These are phyloP conservation scores for Populus hybrid DNA, from an alignment of 441 rosid species.

Conservation along the genomic window DNA sequence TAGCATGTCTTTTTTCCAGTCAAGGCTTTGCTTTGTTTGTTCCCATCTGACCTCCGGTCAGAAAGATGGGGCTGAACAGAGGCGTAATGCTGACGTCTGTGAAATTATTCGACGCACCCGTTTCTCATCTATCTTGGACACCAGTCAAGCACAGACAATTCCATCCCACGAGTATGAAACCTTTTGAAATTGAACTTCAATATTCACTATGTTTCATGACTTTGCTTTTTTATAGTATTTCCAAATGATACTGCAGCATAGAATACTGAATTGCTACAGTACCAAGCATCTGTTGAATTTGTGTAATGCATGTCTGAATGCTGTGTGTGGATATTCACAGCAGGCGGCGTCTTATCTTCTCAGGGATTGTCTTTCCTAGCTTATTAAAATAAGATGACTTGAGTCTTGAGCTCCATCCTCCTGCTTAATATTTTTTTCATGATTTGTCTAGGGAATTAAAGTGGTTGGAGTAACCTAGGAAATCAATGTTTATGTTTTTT, in stretches of 20 bases:
- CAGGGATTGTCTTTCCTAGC: not conserved
- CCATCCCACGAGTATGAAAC: constrained; percentile 83
- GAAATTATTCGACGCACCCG: constrained; percentile 80
- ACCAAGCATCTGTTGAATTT: not conserved
- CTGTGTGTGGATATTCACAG: not conserved
- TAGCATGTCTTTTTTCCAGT: constrained; percentile 91
- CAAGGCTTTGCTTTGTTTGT: constrained; percentile 93
- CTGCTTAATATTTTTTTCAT: too few species aligned
- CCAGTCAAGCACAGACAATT: constrained; percentile 79
- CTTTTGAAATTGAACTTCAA: not conserved
- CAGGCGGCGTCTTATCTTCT: not conserved
- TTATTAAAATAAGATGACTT: not conserved
- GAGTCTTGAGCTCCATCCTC: not conserved
- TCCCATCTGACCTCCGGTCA: constrained; percentile 99
- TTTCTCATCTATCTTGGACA: constrained; percentile 69
- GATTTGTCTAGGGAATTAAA: not conserved
- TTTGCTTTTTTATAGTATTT: not conserved
- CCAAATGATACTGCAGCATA: not conserved
- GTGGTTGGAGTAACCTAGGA: not conserved
- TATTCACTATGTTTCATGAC: not conserved
- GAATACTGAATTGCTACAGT: not conserved
- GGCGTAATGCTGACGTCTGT: constrained; percentile 84
- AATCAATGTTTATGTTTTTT: not conserved
- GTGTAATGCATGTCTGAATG: not conserved
- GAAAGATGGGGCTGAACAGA: constrained; percentile 79